Conservation (phyloP, 2,329 filamentous ascomycete species). For the Graphilbum fragrans region DNA sequence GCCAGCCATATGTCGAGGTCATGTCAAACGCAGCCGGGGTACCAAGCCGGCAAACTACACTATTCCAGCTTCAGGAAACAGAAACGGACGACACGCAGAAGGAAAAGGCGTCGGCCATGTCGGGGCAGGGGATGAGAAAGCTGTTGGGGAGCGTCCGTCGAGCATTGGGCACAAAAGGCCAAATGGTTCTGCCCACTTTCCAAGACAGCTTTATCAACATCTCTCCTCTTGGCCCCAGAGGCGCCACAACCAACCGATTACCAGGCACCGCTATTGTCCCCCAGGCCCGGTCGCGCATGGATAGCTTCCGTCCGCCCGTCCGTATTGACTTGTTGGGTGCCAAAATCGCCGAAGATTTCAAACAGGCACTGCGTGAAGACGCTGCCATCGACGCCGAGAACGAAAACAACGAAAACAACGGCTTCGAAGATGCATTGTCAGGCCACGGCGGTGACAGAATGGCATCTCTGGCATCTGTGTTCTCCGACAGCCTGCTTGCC, state of each 20-base stretch:
- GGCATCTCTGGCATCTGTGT: slow-evolving; percentile 22
- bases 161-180: slow-evolving; percentile 54
- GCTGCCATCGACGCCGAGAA: slow-evolving; percentile 15
- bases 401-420: too few species aligned
- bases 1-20: slow-evolving; percentile 66
- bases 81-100: slow-evolving; percentile 19
- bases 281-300: slow-evolving; percentile 31
- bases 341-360: slow-evolving; percentile 66
- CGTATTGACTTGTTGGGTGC: slow-evolving; percentile 78
- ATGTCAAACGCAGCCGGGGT: slow-evolving; percentile 35
- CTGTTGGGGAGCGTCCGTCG: slow-evolving; percentile 78
- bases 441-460: slow-evolving; percentile 3
- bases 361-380: slow-evolving; percentile 59
- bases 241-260: slow-evolving; percentile 43
- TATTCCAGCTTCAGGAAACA: slow-evolving; percentile 28
- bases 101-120: slow-evolving; percentile 46
- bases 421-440: too few species aligned
- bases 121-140: slow-evolving; percentile 68
- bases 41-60: slow-evolving; percentile 38
- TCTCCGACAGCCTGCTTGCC: slow-evolving; percentile 25
- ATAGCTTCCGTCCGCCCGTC: slow-evolving; percentile 37
- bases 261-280: slow-evolving; percentile 50
- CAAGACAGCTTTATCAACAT: slow-evolving; percentile 34
- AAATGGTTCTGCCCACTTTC: slow-evolving; percentile 28
- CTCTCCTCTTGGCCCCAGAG: slow-evolving; percentile 34